A percentile compares a stretch with the other conserved stretches of the same genome.
These are phyloP conservation scores for Mitragyna speciosa DNA, from an alignment of 257 asterid species.

Conservation along the genomic window DNA sequence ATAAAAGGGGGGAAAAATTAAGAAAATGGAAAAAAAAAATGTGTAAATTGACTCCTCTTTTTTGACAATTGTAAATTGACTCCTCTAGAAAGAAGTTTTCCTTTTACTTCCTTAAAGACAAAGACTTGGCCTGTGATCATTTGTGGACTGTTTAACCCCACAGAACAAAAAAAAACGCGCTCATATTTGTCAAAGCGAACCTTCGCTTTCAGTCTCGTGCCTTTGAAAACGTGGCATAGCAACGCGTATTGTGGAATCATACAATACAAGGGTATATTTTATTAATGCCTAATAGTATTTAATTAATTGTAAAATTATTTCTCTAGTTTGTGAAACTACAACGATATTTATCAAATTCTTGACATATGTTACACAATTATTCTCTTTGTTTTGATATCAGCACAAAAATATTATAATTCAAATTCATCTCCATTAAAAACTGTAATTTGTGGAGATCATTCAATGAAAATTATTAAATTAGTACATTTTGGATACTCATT, in stretches of 20 bases:
- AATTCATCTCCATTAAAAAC: neutral
- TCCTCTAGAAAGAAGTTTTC: neutral
- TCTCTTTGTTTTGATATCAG: neutral
- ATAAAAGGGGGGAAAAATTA: neutral
- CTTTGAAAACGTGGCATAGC: neutral
- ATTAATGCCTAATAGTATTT: no score
- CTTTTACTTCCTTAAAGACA: neutral
- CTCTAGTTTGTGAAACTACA: neutral
- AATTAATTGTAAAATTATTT: neutral
- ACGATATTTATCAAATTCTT: no score
- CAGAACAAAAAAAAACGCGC: neutral
- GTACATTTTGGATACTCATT: no score
- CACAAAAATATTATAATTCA: neutral
- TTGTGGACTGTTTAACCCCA: neutral
- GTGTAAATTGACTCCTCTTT: no score
- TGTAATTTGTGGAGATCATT: neutral
- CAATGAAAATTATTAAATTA: neutral
- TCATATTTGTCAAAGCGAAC: neutral
- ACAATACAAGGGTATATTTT: no score
- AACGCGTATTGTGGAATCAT: neutral
- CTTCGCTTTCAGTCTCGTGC: constrained; percentile 1
- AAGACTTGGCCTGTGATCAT: neutral
- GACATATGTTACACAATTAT: neutral
- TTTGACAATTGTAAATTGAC: neutral
- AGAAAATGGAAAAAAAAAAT: neutral